phyloP scores from a whole-genome alignment of 306 rosid genomes.

The Clitoria ternatea region DNA sequence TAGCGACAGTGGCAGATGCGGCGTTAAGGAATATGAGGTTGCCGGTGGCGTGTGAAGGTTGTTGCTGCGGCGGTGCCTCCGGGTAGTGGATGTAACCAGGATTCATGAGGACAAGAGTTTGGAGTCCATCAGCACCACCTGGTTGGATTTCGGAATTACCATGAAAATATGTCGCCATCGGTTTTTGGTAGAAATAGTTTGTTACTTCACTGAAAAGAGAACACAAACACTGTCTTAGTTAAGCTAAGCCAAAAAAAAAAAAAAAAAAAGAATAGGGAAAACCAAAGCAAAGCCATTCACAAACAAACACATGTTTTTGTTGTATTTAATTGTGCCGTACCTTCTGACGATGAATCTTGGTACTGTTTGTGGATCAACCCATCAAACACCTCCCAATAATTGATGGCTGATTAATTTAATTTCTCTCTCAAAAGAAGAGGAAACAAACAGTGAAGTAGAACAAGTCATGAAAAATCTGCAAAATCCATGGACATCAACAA shows the following conservation, averaged over 20 bases:
- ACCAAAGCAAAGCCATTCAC: background rate
- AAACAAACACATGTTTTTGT: constrained; percentile 18
- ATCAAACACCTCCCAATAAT: constrained; percentile 28
- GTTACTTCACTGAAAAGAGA: constrained; percentile 46
- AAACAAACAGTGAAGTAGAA: constrained; percentile 19
- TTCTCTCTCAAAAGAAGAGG: constrained; percentile 14
- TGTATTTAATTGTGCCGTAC: background rate
- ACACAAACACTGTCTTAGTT: constrained; percentile 29
- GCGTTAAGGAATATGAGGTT: constrained; percentile 60
- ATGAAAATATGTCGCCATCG: constrained; percentile 97
- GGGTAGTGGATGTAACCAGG: constrained; percentile 82
- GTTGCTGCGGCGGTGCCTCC: constrained; percentile 55
- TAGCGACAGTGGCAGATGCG: constrained; percentile 5
- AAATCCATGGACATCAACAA: too few relatives aligned
- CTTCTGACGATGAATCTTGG: constrained; percentile 22
- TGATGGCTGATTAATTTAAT: background rate
- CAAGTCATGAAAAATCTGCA: background rate
- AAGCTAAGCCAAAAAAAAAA: constrained; percentile 5
- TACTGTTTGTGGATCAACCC: constrained; percentile 40
- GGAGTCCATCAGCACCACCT: constrained; percentile 59
- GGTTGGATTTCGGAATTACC: constrained; percentile 85
- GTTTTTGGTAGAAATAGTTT: constrained; percentile 25
- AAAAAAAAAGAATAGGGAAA: too few relatives aligned
- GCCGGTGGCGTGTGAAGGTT: constrained; percentile 22
- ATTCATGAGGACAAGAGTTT: constrained; percentile 90